Evolutionary conservation across 2,329 filamentous ascomycete genomes (phyloP).

Genomic region (Plenodomus lindquistii): DNA sequence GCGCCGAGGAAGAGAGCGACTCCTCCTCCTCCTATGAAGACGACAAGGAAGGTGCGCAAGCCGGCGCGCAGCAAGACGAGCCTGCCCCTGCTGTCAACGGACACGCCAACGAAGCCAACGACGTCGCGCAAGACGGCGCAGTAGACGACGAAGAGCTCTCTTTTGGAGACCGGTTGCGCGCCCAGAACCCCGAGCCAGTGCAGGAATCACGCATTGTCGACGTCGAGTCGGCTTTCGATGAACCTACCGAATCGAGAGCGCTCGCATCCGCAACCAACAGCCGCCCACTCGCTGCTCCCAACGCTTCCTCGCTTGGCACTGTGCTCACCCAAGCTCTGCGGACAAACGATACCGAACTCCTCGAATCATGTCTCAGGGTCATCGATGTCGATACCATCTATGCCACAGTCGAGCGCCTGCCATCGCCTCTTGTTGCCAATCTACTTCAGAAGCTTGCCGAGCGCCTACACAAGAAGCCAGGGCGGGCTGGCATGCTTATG

Average conservation of each 20-base stretch:
- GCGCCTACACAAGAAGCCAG: constrained; percentile 82
- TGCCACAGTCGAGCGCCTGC: constrained; percentile 86
- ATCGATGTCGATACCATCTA: constrained; percentile 77
- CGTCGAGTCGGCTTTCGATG: constrained; percentile 63
- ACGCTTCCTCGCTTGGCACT: constrained; percentile 81
- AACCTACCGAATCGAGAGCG: constrained; percentile 49
- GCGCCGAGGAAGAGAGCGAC: constrained; percentile 48
- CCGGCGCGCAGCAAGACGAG: constrained; percentile 36
- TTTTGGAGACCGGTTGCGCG: constrained; percentile 83
- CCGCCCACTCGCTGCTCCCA: constrained; percentile 62
- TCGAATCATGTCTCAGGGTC: constrained; percentile 89
- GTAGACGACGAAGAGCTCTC: constrained; percentile 63
- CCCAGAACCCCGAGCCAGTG: constrained; percentile 53
- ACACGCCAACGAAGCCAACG: constrained; percentile 38
- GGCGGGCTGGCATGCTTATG: constrained; percentile 86
- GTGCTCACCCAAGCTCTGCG: constrained; percentile 92
- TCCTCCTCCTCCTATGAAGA: constrained; percentile 38
- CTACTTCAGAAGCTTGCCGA: constrained; percentile 85
- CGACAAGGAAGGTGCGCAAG: constrained; percentile 13
- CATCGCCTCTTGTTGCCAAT: constrained; percentile 77
- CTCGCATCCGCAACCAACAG: constrained; percentile 48
- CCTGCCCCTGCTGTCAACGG: constrained; percentile 25
- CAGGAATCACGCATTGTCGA: constrained; percentile 63
- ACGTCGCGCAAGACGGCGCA: constrained; percentile 39
- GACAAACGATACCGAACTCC: constrained; percentile 85